These are phyloP conservation scores for Sporothrix schenckii DNA, from an alignment of 2,329 filamentous ascomycete genomes.

Conservation along the genomic window DNA sequence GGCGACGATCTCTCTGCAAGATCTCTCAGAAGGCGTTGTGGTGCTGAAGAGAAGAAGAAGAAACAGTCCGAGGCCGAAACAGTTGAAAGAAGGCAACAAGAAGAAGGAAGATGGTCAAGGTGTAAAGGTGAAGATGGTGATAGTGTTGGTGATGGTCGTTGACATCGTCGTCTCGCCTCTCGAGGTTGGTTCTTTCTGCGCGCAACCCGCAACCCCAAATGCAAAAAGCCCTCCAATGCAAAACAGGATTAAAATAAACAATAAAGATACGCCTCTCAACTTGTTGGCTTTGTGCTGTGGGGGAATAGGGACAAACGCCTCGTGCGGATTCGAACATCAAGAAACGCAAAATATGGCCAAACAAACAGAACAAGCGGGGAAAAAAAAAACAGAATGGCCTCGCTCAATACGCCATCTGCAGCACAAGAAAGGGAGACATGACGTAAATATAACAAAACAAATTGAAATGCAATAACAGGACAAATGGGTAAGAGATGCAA, in stretches of 20 bases:
- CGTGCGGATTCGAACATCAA: constrained; percentile 11
- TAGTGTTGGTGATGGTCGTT: constrained; percentile 1
- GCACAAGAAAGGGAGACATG: not conserved
- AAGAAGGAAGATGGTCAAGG: constrained; percentile 7
- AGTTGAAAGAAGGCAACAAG: not conserved
- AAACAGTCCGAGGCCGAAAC: constrained; percentile 29
- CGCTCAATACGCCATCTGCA: constrained; percentile 27
- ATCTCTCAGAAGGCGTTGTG: constrained; percentile 18
- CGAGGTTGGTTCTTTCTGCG: constrained; percentile 28
- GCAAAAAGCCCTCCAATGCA: constrained; percentile 7
- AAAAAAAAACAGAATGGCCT: not conserved
- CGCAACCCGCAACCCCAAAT: constrained; percentile 9
- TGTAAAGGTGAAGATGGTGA: not conserved
- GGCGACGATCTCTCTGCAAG: constrained; percentile 29
- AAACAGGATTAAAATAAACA: constrained; percentile 24
- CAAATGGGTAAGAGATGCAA: not conserved
- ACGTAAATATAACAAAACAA: not conserved
- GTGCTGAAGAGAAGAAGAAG: constrained; percentile 19
- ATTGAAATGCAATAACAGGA: not conserved
- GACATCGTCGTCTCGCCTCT: constrained; percentile 33
- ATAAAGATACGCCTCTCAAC: constrained; percentile 6
- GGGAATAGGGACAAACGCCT: constrained; percentile 29
- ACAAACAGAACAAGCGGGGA: not conserved
- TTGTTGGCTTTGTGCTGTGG: constrained; percentile 3
- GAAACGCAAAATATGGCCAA: not conserved